A percentile compares a stretch with the other conserved stretches of the same genome.
phyloP scores from a whole-genome alignment of 331 rosid genomes.

The Pyrus hybrid region DNA sequence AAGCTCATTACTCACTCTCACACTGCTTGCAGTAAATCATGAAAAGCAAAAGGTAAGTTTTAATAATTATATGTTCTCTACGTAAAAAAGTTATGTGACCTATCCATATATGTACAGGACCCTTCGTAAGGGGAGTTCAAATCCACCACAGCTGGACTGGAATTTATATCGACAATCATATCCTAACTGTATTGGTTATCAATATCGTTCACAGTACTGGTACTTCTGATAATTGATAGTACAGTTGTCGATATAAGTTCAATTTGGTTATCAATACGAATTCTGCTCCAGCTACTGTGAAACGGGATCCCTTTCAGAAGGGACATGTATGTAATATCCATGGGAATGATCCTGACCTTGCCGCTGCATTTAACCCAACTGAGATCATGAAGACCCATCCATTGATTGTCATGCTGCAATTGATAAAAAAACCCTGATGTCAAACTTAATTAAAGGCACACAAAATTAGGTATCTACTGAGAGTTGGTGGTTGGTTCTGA shows the following conservation, averaged over 20 bases:
- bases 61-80: not conserved
- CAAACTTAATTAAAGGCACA: not conserved
- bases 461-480: not conserved
- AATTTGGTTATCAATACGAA: too few relatives aligned
- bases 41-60: not conserved
- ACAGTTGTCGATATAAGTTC: too few relatives aligned
- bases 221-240: too few relatives aligned
- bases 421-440: not conserved
- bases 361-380: slow-evolving; percentile 55
- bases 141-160: too few relatives aligned
- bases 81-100: not conserved
- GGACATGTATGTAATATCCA: not conserved
- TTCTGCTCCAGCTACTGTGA: too few relatives aligned
- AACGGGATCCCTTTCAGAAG: too few relatives aligned
- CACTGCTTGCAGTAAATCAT: slow-evolving; percentile 13
- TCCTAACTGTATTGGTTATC: too few relatives aligned
- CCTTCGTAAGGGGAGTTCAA: too few relatives aligned
- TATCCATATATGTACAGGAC: not conserved
- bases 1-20: slow-evolving; percentile 54
- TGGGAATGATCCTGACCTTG: slow-evolving; percentile 19
- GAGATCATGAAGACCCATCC: slow-evolving; percentile 41
- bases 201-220: too few relatives aligned
- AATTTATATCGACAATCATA: too few relatives aligned
- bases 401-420: slow-evolving; percentile 27
- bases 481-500: not conserved